Evolutionary conservation across 176 grass and related monocot species (phyloP).

Genomic region (Rhynchospora tenuis): DNA sequence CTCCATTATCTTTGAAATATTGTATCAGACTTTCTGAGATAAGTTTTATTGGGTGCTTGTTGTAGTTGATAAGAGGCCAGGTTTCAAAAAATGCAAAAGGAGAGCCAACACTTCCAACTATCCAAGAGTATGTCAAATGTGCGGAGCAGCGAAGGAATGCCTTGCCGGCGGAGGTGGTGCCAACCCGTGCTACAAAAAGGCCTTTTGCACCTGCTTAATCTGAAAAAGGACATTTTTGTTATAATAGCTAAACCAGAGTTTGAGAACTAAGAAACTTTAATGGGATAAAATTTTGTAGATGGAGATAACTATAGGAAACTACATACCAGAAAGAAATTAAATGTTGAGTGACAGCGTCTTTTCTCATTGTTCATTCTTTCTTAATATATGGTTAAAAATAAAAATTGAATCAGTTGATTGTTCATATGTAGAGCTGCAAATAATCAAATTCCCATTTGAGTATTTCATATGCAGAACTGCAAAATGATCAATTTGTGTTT

Average conservation of each 20-base stretch:
- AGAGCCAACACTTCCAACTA: slow-evolving; percentile 48
- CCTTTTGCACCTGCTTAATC: slow-evolving; percentile 60
- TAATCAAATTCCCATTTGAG: neutral
- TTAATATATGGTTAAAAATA: too few relatives aligned
- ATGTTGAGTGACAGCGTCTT: neutral
- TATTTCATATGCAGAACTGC: neutral
- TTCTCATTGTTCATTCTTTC: too few relatives aligned
- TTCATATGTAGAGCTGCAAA: neutral
- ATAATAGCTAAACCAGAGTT: neutral
- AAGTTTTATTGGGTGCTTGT: slow-evolving; percentile 2
- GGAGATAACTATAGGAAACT: neutral
- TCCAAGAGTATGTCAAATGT: slow-evolving; percentile 61
- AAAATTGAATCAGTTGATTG: too few relatives aligned
- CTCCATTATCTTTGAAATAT: neutral
- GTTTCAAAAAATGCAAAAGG: slow-evolving; percentile 42
- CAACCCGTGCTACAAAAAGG: slow-evolving; percentile 13
- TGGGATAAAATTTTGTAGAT: neutral
- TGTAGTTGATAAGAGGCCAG: slow-evolving; percentile 79
- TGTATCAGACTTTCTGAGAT: neutral
- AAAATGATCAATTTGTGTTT: neutral
- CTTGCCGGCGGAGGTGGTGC: slow-evolving; percentile 24
- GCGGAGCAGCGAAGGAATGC: slow-evolving; percentile 51
- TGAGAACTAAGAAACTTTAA: neutral
- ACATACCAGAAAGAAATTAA: neutral
- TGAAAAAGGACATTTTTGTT: slow-evolving; percentile 21